Evolutionary conservation across 1,139 yeast genomes (phyloP).

Genomic region (Pichia sp.): DNA sequence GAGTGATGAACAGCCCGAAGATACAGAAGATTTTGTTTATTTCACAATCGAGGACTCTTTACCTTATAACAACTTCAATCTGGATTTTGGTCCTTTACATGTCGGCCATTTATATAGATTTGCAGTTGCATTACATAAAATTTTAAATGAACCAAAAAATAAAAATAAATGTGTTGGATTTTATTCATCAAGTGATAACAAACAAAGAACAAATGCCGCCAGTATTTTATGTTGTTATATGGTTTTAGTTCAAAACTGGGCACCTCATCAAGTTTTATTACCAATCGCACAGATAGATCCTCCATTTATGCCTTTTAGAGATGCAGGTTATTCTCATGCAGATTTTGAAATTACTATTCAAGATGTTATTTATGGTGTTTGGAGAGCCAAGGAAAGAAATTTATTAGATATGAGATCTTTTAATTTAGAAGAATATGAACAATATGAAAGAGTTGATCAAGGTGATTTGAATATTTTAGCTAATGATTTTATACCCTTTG

Average conservation of each 20-base stretch:
- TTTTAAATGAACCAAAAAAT: slow-evolving; percentile 76
- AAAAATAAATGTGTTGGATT: slow-evolving; percentile 87
- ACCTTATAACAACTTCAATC: slow-evolving; percentile 87
- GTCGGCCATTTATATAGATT: slow-evolving; percentile 89
- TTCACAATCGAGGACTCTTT: slow-evolving; percentile 90
- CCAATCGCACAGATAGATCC: slow-evolving; percentile 91
- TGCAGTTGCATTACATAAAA: slow-evolving; percentile 90
- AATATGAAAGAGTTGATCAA: slow-evolving; percentile 90
- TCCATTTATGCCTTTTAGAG: slow-evolving; percentile 91
- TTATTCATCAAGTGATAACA: slow-evolving; percentile 75
- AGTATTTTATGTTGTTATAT: slow-evolving; percentile 90
- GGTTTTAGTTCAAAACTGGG: slow-evolving; percentile 95
- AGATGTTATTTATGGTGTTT: slow-evolving; percentile 90
- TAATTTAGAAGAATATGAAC: slow-evolving; percentile 88
- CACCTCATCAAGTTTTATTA: slow-evolving; percentile 94
- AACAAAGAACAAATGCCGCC: slow-evolving; percentile 88
- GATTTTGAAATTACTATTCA: slow-evolving; percentile 91
- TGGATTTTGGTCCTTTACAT: slow-evolving; percentile 94
- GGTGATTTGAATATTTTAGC: slow-evolving; percentile 92
- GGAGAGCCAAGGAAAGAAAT: slow-evolving; percentile 96
- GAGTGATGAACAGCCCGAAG: slow-evolving; percentile 71
- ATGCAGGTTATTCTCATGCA: slow-evolving; percentile 94
- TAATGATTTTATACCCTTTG: slow-evolving; percentile 94
- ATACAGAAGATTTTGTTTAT: slow-evolving; percentile 69
- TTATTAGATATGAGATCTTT: slow-evolving; percentile 83